phyloP scores from a whole-genome alignment of 2,329 filamentous ascomycete species.

The Fusarium coffeatum region DNA sequence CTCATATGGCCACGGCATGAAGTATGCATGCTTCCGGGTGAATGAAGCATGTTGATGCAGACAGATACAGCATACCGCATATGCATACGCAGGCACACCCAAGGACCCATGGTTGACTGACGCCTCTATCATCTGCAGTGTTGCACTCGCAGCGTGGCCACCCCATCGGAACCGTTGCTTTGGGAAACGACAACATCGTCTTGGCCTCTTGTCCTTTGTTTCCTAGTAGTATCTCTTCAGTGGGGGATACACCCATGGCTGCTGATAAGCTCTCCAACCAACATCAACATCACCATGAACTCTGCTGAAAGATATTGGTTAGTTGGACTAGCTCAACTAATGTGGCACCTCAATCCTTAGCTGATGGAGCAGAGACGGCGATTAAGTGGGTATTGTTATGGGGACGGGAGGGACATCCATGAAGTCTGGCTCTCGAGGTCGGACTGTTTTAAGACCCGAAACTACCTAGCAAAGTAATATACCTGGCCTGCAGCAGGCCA shows the following conservation, averaged over 20 bases:
- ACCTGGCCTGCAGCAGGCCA: conserved; percentile 16
- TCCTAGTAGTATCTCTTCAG: neutral
- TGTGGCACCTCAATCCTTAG: conserved; percentile 26
- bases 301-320: conserved; percentile 19
- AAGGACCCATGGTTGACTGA: conserved; percentile 18
- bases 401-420: conserved; percentile 32
- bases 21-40: conserved; percentile 23
- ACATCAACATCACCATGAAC: conserved; percentile 15
- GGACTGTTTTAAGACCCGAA: conserved; percentile 24
- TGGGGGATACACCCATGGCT: neutral
- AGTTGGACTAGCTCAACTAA: conserved; percentile 24
- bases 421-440: conserved; percentile 21
- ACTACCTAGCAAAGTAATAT: conserved; percentile 19
- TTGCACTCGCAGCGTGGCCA: conserved; percentile 26
- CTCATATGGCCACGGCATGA: conserved; percentile 16
- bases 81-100: conserved; percentile 25
- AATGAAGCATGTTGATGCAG: conserved; percentile 26
- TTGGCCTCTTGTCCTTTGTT: conserved; percentile 5
- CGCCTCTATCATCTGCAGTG: conserved; percentile 29
- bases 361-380: conserved; percentile 30
- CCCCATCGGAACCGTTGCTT: conserved; percentile 6
- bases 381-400: conserved; percentile 35
- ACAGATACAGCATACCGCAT: conserved; percentile 26
- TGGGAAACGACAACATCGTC: neutral
- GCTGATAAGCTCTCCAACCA: conserved; percentile 12